A percentile compares a stretch with the other conserved stretches of the same genome.
phyloP scores from a whole-genome alignment of 2,329 filamentous ascomycete species.

The Amylocarpus encephaloides region DNA sequence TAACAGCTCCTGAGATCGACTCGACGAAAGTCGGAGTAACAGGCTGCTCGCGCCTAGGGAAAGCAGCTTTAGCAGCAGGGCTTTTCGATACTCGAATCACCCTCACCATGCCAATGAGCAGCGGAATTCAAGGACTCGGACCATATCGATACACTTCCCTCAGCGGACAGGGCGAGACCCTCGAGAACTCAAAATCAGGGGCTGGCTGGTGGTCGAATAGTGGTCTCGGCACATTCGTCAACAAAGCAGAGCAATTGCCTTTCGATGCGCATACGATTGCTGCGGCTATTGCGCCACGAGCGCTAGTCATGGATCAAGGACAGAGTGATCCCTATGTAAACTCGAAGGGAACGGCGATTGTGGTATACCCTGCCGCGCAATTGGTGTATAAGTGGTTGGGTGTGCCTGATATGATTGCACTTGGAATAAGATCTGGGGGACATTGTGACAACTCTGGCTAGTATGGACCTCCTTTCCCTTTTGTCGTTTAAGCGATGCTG shows the following conservation, averaged over 20 bases:
- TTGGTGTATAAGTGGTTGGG: constrained; percentile 32
- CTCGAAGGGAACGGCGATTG: constrained; percentile 39
- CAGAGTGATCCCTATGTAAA: constrained; percentile 41
- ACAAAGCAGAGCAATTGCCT: constrained; percentile 29
- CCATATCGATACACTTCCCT: constrained; percentile 36
- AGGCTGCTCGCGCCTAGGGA: constrained; percentile 33
- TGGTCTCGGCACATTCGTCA: constrained; percentile 32
- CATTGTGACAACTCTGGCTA: constrained; percentile 45
- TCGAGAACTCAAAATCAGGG: constrained; percentile 37
- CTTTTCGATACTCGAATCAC: constrained; percentile 33
- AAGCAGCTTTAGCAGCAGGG: constrained; percentile 32
- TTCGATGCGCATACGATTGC: constrained; percentile 34
- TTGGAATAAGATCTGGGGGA: constrained; percentile 41
- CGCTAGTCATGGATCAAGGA: constrained; percentile 32
- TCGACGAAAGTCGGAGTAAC: constrained; percentile 31
- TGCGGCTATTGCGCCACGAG: constrained; percentile 31
- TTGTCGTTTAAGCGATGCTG: background rate
- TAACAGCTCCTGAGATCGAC: constrained; percentile 34
- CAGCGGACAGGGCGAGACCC: constrained; percentile 36
- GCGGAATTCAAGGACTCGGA: constrained; percentile 32
- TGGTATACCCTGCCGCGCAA: constrained; percentile 32
- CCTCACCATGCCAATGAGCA: constrained; percentile 33
- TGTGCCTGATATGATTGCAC: constrained; percentile 34
- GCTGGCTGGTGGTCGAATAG: constrained; percentile 33
- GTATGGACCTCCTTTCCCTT: constrained; percentile 29